phyloP scores from a whole-genome alignment of 352 stramenopile species.

The Phytopythium mirpurense region DNA sequence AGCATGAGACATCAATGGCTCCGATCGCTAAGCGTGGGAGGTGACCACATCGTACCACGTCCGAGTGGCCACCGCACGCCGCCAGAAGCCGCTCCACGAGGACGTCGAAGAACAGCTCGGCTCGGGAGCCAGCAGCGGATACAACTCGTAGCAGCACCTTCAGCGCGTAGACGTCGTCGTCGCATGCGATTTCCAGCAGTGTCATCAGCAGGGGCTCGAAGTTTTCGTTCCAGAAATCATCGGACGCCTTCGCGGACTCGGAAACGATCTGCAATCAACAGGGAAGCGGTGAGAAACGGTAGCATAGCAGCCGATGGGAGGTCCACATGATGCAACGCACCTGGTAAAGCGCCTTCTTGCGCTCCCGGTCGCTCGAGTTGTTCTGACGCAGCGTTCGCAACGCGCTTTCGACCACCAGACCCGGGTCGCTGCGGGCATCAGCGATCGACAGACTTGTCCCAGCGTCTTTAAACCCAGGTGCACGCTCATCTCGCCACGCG shows the following conservation, averaged over 20 bases:
- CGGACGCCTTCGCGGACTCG: conserved; percentile 18
- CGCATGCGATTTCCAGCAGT: conserved; percentile 36
- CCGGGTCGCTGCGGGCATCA: not conserved
- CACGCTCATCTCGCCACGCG: conserved; percentile 1
- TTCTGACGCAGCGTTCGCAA: conserved; percentile 38
- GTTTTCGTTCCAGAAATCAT: conserved; percentile 32
- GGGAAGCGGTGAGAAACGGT: not conserved
- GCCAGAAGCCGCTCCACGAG: conserved; percentile 56
- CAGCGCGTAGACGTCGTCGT: conserved; percentile 43
- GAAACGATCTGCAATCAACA: conserved; percentile 23
- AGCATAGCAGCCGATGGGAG: not conserved
- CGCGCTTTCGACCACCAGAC: conserved; percentile 31
- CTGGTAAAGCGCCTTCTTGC: conserved; percentile 41
- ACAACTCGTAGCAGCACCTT: conserved; percentile 50
- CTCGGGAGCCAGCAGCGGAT: conserved; percentile 26
- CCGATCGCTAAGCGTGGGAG: no score
- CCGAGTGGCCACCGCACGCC: conserved; percentile 28
- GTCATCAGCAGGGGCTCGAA: conserved; percentile 39
- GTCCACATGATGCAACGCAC: conserved; percentile 12
- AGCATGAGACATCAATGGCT: no score
- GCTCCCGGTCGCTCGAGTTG: conserved; percentile 33
- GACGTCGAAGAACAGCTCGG: conserved; percentile 49
- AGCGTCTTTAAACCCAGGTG: not conserved
- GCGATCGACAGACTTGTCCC: not conserved
- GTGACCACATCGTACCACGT: conserved; percentile 28